Evolutionary conservation across 2,329 filamentous ascomycete genomes (phyloP).

Genomic region (Fusarium bactridioides): DNA sequence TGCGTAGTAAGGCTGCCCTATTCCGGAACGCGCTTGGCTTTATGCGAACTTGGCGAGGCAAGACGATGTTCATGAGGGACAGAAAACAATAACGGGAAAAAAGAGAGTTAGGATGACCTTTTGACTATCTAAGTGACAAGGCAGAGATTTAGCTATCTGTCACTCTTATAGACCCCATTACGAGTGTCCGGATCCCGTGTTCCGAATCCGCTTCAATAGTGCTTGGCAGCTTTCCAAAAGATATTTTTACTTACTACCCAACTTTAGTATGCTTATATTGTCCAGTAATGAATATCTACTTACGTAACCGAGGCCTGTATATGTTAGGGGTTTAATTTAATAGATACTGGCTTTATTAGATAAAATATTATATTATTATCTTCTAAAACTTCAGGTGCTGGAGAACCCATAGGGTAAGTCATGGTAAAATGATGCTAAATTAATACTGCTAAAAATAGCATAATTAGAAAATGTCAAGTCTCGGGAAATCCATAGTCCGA

Average conservation of each 20-base stretch:
- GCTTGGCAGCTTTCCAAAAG: accelerated
- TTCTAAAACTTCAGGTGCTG: accelerated
- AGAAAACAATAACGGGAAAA: no score
- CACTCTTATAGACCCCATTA: not conserved
- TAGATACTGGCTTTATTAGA: no score
- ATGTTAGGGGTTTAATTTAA: accelerated
- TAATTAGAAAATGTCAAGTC: accelerated
- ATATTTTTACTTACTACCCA: accelerated
- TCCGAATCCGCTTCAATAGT: accelerated
- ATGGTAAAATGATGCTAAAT: no score
- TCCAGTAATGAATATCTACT: no score
- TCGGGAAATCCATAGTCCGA: not conserved
- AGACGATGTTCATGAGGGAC: not conserved
- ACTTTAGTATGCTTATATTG: accelerated
- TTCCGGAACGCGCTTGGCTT: not conserved
- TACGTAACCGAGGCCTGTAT: accelerated
- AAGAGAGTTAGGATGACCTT: not conserved
- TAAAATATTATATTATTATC: not conserved
- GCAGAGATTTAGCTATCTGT: no score
- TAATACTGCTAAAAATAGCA: not conserved
- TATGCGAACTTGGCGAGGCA: not conserved
- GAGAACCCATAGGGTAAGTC: not conserved
- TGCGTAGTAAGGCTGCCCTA: not conserved
- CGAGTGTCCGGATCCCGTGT: accelerated
- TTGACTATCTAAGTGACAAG: not conserved